Base-by-base conservation (phyloP, 1,284 basidiomycete genomes). In the Ganoderma boninense region DNA sequence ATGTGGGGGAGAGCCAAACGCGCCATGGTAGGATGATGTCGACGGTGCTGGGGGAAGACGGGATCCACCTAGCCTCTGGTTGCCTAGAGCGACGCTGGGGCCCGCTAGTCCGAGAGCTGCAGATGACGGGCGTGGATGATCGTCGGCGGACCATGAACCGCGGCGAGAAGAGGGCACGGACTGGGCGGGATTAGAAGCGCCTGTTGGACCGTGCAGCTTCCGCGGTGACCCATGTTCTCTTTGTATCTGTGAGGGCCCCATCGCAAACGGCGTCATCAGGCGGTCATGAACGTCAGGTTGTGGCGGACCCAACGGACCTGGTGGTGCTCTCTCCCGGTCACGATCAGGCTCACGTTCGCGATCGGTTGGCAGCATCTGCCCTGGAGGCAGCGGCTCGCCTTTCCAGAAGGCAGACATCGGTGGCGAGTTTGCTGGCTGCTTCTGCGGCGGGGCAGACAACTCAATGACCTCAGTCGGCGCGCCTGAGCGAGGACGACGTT, bases 381-480 rank as follows among this genome's bases (percentile, higher is more conserved):
- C 49, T 52, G 46, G 26, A 42, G 35, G 35, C 13, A 20, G 61
- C 61, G 52, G 65, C 40, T 42, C 63, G 4, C 71, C 71, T 56
- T 76, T 78, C 74, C 79, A 76, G 43, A 69, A 73, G 1, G 74
- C 63, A 5, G 72, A 68, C 68, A 75, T 72, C 13, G 63, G 68
- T 14, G 77, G 77, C 29, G 75, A 76, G 10, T 76, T 62, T 2
- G 59, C 29, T 7, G 62, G 40, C 20, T 71, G 71, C 61, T 75
- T 78, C 61, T 69, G 68, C 2, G 65, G 42, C 7, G 81, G 78
- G 3, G 84, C 82, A 3, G 84, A 79, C 2, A 87, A 79, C 56
- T 84, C 87, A 61, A 89, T 87, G 60, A 87, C 76, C 68, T 89
- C 88, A 1, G 85, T 84, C 4, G 84, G 84, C 7, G 78, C 72